These are phyloP conservation scores for Yamadazyma diddensiae DNA, from an alignment of 1,139 yeast genomes.

Conservation along the genomic window DNA sequence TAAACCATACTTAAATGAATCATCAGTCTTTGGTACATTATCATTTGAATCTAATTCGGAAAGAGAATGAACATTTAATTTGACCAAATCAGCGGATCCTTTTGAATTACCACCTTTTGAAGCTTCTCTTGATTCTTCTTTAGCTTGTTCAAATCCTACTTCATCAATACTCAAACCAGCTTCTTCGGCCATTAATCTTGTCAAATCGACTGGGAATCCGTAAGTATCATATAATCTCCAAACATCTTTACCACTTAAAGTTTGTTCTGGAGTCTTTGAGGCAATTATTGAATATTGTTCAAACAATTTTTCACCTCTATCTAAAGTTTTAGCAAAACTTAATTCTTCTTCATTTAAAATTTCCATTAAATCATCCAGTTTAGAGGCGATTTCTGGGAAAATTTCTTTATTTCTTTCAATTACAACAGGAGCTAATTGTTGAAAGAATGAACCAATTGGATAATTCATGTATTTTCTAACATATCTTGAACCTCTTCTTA, in stretches of 20 bases:
- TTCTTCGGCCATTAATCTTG: slow-evolving; percentile 98
- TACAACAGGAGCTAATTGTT: slow-evolving; percentile 87
- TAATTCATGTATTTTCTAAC: slow-evolving; percentile 95
- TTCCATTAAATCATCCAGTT: slow-evolving; percentile 76
- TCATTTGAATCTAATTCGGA: slow-evolving; percentile 59
- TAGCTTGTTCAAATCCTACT: slow-evolving; percentile 86
- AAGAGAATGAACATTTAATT: slow-evolving; percentile 87
- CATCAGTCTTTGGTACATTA: slow-evolving; percentile 78
- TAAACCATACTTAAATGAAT: slow-evolving; percentile 66
- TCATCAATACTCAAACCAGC: slow-evolving; percentile 93
- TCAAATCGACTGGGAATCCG: slow-evolving; percentile 98
- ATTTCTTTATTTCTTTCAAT: slow-evolving; percentile 83
- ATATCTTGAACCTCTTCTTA: slow-evolving; percentile 97
- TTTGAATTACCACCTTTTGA: slow-evolving; percentile 81
- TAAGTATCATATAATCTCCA: slow-evolving; percentile 99
- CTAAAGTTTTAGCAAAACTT: slow-evolving; percentile 90
- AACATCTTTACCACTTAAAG: slow-evolving; percentile 87
- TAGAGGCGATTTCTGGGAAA: slow-evolving; percentile 84
- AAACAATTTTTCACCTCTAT: slow-evolving; percentile 95
- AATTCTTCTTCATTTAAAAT: slow-evolving; percentile 94
- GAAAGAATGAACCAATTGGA: slow-evolving; percentile 92
- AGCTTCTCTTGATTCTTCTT: slow-evolving; percentile 86
- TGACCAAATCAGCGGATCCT: slow-evolving; percentile 58
- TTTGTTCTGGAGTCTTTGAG: slow-evolving; percentile 67
- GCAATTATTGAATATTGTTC: slow-evolving; percentile 90